These are phyloP conservation scores for Candida pseudoglaebosa DNA, from an alignment of 805 yeast species.

Conservation along the genomic window DNA sequence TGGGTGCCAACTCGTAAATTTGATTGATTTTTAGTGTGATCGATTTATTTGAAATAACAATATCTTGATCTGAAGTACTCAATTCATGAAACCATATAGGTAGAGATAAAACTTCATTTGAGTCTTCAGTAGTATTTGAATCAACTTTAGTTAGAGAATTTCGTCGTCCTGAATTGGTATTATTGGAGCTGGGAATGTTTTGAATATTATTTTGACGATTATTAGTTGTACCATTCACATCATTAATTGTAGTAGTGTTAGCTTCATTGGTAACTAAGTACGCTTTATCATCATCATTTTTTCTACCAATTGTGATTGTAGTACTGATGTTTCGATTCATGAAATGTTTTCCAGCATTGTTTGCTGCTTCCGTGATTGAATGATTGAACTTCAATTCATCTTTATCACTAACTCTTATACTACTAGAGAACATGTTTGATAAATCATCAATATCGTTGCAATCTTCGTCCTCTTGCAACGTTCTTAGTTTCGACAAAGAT, in stretches of 20 bases:
- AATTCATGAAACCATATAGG: constrained; percentile 69
- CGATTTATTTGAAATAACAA: constrained; percentile 55
- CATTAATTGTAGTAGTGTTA: background rate
- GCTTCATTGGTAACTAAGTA: background rate
- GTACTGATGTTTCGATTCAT: constrained; percentile 19
- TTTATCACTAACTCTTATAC: background rate
- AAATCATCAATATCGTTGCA: constrained; percentile 6
- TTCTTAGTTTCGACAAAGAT: constrained; percentile 6
- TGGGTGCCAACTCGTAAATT: constrained; percentile 54
- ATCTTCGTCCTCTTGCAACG: constrained; percentile 7
- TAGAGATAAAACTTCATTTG: constrained; percentile 31
- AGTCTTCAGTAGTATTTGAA: constrained; percentile 3
- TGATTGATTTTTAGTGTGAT: constrained; percentile 70
- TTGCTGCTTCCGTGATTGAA: constrained; percentile 1
- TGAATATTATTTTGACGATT: too few species aligned
- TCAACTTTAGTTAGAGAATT: background rate
- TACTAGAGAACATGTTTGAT: constrained; percentile 2
- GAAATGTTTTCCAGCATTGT: constrained; percentile 4
- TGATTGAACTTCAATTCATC: constrained; percentile 10
- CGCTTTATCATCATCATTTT: constrained; percentile 6
- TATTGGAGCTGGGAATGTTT: background rate
- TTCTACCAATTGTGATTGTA: constrained; percentile 20
- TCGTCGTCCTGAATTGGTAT: background rate
- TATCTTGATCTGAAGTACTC: constrained; percentile 52
- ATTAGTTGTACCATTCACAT: background rate